Percentiles rank a stretch among this genome's conserved stretches.
Conservation (phyloP, 2,329 filamentous ascomycete genomes). For the Nemania abortiva region DNA sequence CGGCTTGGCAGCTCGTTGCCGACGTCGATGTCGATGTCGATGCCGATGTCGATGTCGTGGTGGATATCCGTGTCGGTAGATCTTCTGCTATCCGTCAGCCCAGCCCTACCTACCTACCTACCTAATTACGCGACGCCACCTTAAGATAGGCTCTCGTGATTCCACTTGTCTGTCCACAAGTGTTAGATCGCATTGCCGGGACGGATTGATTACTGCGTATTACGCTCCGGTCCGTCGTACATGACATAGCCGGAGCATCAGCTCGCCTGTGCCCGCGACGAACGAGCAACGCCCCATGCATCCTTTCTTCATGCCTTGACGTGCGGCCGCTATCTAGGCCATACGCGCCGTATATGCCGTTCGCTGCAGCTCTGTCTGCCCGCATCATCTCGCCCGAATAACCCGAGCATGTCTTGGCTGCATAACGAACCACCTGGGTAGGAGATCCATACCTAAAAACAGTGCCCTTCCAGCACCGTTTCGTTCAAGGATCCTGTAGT, state of each 20-base stretch:
- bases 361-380: not conserved
- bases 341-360: slow-evolving; percentile 6
- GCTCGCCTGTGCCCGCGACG: not conserved
- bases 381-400: slow-evolving; percentile 21
- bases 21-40: no score
- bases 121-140: not conserved
- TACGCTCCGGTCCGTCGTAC: not conserved
- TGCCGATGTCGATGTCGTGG: no score
- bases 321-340: slow-evolving; percentile 28
- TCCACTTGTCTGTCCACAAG: slow-evolving; percentile 3
- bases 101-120: not conserved
- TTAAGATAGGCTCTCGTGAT: slow-evolving; percentile 10
- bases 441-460: slow-evolving; percentile 11
- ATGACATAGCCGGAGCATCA: slow-evolving; percentile 1
- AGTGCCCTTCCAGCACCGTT: not conserved
- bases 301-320: not conserved
- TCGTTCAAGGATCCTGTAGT: not conserved
- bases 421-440: slow-evolving; percentile 12
- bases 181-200: not conserved
- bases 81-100: not conserved
- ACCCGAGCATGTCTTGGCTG: slow-evolving; percentile 29
- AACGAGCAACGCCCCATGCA: slow-evolving; percentile 18
- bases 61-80: not conserved
- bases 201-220: slow-evolving; percentile 5
- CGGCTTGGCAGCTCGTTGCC: not conserved